Percentiles rank a stretch among this genome's conserved stretches.
Evolutionary conservation across 1,139 yeast species (phyloP).

Genomic region (Zygosaccharomyces sapae): DNA sequence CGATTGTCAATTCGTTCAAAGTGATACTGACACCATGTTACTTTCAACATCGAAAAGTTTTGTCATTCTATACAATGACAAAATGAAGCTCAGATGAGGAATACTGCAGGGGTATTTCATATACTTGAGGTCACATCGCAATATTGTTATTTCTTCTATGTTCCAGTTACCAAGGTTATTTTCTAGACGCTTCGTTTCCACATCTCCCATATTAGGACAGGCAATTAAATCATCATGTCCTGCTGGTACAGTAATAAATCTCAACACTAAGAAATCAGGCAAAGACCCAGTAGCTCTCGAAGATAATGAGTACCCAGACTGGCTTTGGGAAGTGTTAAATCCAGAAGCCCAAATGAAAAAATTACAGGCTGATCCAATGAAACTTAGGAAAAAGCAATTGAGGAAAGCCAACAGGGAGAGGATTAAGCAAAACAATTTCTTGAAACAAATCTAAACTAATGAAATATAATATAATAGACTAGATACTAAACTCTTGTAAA

Average conservation of each 20-base stretch:
- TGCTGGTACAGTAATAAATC: constrained; percentile 81
- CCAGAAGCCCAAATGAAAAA: constrained; percentile 35
- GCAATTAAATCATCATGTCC: constrained; percentile 41
- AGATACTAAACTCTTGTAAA: constrained; percentile 8
- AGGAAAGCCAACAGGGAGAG: constrained; percentile 62
- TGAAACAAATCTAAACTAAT: constrained; percentile 33
- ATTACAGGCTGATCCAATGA: constrained; percentile 58
- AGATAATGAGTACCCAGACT: constrained; percentile 85
- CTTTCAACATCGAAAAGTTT: neutral
- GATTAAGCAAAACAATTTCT: constrained; percentile 77
- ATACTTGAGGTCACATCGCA: neutral
- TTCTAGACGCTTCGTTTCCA: constrained; percentile 15
- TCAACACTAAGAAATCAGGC: constrained; percentile 73
- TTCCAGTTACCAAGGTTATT: constrained; percentile 2
- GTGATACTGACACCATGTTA: neutral
- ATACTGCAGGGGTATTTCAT: neutral
- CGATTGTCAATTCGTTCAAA: neutral
- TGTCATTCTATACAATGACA: neutral
- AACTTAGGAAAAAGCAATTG: constrained; percentile 63
- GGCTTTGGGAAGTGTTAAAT: constrained; percentile 92
- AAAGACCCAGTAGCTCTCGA: constrained; percentile 87
- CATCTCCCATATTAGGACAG: constrained; percentile 10
- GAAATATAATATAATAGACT: neutral
- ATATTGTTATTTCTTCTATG: neutral
- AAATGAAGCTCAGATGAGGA: neutral